Evolutionary conservation across 208 protist genomes (phyloP).

Genomic region (Leishmania lainsoni): DNA sequence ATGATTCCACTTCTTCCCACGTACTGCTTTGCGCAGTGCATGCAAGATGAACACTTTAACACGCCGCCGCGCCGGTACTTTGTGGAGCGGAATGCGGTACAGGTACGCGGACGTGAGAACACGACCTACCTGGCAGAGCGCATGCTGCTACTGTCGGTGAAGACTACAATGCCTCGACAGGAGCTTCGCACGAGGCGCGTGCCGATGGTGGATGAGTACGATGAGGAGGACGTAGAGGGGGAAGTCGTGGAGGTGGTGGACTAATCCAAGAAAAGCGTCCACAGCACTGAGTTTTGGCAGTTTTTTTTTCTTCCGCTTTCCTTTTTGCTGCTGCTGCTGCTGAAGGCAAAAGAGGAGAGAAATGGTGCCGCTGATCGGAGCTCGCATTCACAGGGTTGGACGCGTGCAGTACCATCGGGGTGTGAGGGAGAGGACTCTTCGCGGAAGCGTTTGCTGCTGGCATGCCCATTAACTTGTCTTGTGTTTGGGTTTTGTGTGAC

Average conservation of each 20-base stretch:
- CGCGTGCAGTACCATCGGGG: not conserved
- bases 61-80: conserved; percentile 41
- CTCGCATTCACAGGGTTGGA: not conserved
- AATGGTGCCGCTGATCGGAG: not conserved
- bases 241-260: conserved; percentile 15
- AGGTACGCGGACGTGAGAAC: conserved; percentile 63
- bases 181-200: conserved; percentile 2
- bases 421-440: not conserved
- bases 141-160: conserved; percentile 76
- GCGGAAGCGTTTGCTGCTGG: not conserved
- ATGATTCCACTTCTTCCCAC: conserved; percentile 50
- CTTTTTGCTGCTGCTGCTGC: not conserved
- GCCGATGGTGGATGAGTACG: not conserved
- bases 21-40: conserved; percentile 60
- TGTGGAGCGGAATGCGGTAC: conserved; percentile 46
- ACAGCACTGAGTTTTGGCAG: not conserved
- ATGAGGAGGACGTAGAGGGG: not conserved
- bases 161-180: conserved; percentile 27
- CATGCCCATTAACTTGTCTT: not conserved
- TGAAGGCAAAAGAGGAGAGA: not conserved
- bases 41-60: conserved; percentile 72
- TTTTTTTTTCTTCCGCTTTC: not conserved
- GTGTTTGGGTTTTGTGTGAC: not conserved
- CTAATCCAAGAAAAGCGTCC: not conserved
- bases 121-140: conserved; percentile 75